Conservation (phyloP, 768 basidiomycete genomes). For the Leccinum incarnatum region DNA sequence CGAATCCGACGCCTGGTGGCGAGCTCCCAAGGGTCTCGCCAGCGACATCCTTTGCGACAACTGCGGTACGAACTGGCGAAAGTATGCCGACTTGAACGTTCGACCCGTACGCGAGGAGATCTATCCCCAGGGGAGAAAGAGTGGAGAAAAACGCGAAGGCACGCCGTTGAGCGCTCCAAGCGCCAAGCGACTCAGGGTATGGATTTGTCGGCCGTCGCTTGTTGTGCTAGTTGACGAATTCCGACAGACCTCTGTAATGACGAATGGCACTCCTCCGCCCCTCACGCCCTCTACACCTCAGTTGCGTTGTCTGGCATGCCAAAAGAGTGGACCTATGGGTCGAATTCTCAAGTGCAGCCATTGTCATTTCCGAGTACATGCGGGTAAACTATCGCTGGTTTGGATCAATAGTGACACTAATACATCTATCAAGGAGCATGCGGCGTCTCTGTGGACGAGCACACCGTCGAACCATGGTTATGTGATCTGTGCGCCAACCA, state of each 20-base stretch:
- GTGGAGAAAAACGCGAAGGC: conserved; percentile 58
- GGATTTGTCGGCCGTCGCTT: background rate
- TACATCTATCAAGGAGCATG: conserved; percentile 47
- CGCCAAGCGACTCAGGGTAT: conserved; percentile 66
- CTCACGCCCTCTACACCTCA: conserved; percentile 51
- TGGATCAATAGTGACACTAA: conserved; percentile 2
- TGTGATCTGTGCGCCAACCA: conserved; percentile 90
- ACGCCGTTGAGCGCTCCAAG: conserved; percentile 47
- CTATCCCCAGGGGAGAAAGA: conserved; percentile 41
- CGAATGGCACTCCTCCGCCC: conserved; percentile 62
- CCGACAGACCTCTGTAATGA: conserved; percentile 36
- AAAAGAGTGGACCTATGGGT: conserved; percentile 68
- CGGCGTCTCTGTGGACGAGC: conserved; percentile 65
- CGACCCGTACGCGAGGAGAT: conserved; percentile 69
- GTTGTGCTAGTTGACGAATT: background rate
- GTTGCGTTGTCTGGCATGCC: conserved; percentile 72
- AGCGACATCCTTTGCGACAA: conserved; percentile 78
- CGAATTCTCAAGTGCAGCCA: conserved; percentile 80
- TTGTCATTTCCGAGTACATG: conserved; percentile 78
- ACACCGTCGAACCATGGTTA: conserved; percentile 68
- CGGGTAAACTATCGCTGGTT: conserved; percentile 44
- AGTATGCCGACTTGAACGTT: conserved; percentile 87
- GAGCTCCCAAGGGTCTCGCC: conserved; percentile 81
- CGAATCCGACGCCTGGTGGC: conserved; percentile 85
- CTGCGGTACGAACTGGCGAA: conserved; percentile 88